Evolutionary conservation across 164 flowering plant genomes (phyloP).

Genomic region (Annona cherimola): DNA sequence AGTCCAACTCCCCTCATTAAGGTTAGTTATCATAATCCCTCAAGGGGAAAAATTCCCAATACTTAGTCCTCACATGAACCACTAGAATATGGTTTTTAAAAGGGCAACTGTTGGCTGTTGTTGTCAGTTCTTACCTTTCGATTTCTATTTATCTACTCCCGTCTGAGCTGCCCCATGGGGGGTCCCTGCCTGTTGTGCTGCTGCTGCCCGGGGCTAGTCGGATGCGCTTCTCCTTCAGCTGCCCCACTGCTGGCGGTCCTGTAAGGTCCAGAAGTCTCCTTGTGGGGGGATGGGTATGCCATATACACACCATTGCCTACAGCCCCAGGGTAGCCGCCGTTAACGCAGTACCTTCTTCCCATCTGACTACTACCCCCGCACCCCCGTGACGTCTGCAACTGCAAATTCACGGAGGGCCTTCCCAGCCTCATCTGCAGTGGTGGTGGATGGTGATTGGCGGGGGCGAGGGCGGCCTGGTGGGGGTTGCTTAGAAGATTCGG

Average conservation of each 20-base stretch:
- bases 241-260: constrained; percentile 1
- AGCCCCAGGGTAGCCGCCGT: neutral
- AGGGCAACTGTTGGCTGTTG: too few species aligned
- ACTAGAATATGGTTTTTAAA: too few species aligned
- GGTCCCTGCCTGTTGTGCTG: neutral
- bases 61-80: too few species aligned
- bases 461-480: neutral
- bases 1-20: too few species aligned
- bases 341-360: neutral
- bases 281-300: neutral
- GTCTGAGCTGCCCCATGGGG: neutral
- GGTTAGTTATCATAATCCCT: too few species aligned
- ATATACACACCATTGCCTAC: neutral
- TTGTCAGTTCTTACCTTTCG: too few species aligned
- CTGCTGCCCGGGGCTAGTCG: neutral
- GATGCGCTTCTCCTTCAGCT: neutral
- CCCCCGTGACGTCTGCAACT: neutral
- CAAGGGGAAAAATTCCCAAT: too few species aligned
- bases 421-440: constrained; percentile 4
- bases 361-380: neutral
- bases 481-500: constrained; percentile 31
- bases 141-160: neutral
- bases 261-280: neutral
- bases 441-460: neutral
- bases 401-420: neutral